Base-by-base conservation (phyloP, 2,329 filamentous ascomycete genomes). In the Verticillium isaacii region DNA sequence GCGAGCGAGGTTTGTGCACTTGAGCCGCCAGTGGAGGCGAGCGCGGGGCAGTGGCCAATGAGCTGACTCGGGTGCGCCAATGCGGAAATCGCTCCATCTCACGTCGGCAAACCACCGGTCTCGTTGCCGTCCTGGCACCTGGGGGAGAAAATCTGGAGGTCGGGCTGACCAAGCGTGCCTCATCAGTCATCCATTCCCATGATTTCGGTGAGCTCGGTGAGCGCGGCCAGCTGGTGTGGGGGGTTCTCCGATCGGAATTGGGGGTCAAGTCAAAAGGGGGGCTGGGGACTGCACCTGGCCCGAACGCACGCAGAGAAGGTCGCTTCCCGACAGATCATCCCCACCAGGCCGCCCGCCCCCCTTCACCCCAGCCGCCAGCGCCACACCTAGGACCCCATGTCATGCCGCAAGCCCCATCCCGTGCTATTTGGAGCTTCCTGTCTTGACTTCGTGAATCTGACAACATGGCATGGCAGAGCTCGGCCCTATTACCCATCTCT, bases 371-470 rank as follows among this genome's bases (percentile, higher is more conserved):
- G 60, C 32, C 34, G 45, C 56, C 60, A 61, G 61, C 59, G 57
- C 58, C 54, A 54, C 56, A 58, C 61, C 61, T 56, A 45, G 58
- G 36, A 32, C 58, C 59, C 63, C 61, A 36, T 54, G 32, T 37
- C 60, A 39, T 32, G 50, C 36, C 36, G 37, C 37, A 41, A 41
- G 37, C 37, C 45, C 23, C 45, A 52, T 52, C 45, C 45, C 3
- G 19, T 12, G 58, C 63, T 62, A 64, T 62, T 64, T 25, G 61
- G 36, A 32, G 55, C 29, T 34, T 57, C 14, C 32, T 23, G 19
- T 23, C 45, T 52, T 29, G n/a, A 52, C 45, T 12, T 52, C n/a
- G n/a, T 19, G 39, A 45, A 23, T n/a, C n/a, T 52, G 45, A 52
- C 45, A 52, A 12, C 19, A 52, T 52, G 45, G 45, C 45, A 52